Evolutionary conservation across 306 rosid genomes (phyloP).

Genomic region (Spatholobus suberectus): DNA sequence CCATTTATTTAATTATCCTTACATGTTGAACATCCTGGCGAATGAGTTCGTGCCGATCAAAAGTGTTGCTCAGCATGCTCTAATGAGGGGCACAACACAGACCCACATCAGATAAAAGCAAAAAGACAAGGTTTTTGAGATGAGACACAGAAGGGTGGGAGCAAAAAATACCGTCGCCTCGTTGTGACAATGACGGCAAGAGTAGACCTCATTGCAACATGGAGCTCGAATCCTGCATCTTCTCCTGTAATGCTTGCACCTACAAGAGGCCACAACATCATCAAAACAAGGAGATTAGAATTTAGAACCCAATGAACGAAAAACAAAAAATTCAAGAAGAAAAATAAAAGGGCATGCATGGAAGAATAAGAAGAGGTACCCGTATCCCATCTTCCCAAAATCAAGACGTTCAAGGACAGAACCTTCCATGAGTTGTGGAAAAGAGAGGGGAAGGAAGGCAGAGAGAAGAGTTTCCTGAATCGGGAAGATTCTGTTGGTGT

Average conservation of each 20-base stretch:
- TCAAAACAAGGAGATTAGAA: not conserved
- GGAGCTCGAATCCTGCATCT: conserved; percentile 95
- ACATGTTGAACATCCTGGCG: conserved; percentile 82
- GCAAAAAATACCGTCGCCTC: conserved; percentile 67
- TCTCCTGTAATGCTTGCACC: conserved; percentile 95
- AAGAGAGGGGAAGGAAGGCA: conserved; percentile 15
- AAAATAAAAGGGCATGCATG: too few relatives aligned
- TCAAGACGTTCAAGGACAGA: conserved; percentile 73
- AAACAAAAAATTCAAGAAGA: not conserved
- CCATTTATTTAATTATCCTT: conserved; percentile 28
- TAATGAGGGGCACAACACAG: conserved; percentile 42
- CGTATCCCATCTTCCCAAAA: conserved; percentile 97
- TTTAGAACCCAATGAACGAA: not conserved
- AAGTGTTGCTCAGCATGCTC: conserved; percentile 70
- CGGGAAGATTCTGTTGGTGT: conserved; percentile 52
- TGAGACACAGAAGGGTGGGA: not conserved
- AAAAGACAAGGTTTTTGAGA: conserved; percentile 24
- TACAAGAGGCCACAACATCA: too few relatives aligned
- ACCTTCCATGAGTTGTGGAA: conserved; percentile 73
- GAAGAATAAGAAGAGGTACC: conserved; percentile 50
- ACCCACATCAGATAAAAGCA: conserved; percentile 46
- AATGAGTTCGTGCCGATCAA: conserved; percentile 81
- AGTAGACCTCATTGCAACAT: conserved; percentile 90
- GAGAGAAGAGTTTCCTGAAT: conserved; percentile 51
- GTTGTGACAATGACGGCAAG: conserved; percentile 96